Evolutionary conservation across 768 basidiomycete species (phyloP).

Genomic region (Lactarius vividus): DNA sequence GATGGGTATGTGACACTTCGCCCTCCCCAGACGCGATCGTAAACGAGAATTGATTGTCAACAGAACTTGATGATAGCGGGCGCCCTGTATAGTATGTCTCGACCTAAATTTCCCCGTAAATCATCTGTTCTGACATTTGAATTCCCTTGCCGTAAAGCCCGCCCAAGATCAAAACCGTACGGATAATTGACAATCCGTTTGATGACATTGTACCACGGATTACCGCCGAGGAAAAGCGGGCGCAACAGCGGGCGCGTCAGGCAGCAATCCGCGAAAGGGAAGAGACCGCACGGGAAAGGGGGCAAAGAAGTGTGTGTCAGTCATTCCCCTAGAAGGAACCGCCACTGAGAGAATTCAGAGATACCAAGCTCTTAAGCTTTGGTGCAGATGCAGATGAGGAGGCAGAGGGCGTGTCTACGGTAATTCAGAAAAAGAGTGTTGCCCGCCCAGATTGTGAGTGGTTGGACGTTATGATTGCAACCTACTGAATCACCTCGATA

Average conservation of each 20-base stretch:
- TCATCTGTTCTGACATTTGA: conserved; percentile 4
- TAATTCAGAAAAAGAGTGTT: conserved; percentile 77
- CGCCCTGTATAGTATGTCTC: conserved; percentile 72
- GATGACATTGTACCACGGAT: conserved; percentile 94
- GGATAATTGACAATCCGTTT: conserved; percentile 91
- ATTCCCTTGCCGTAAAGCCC: conserved; percentile 49
- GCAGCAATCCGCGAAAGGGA: conserved; percentile 75
- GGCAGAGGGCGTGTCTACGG: conserved; percentile 52
- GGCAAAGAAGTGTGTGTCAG: conserved; percentile 66
- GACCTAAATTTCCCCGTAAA: background rate
- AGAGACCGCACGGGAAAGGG: conserved; percentile 66
- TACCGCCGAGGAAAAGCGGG: conserved; percentile 87
- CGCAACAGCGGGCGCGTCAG: conserved; percentile 78
- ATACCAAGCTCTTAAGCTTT: conserved; percentile 88
- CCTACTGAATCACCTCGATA: background rate
- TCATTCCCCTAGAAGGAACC: background rate
- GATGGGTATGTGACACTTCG: conserved; percentile 55
- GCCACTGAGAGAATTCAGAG: conserved; percentile 45
- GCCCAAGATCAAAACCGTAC: conserved; percentile 83
- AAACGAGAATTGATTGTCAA: conserved; percentile 4
- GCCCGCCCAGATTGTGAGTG: conserved; percentile 78
- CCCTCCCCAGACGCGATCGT: background rate
- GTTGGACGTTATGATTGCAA: background rate
- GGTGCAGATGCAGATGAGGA: conserved; percentile 69
- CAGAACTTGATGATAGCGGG: conserved; percentile 72